These are phyloP conservation scores for Talaromyces funiculosus DNA, from an alignment of 2,329 filamentous ascomycete genomes.

Conservation along the genomic window DNA sequence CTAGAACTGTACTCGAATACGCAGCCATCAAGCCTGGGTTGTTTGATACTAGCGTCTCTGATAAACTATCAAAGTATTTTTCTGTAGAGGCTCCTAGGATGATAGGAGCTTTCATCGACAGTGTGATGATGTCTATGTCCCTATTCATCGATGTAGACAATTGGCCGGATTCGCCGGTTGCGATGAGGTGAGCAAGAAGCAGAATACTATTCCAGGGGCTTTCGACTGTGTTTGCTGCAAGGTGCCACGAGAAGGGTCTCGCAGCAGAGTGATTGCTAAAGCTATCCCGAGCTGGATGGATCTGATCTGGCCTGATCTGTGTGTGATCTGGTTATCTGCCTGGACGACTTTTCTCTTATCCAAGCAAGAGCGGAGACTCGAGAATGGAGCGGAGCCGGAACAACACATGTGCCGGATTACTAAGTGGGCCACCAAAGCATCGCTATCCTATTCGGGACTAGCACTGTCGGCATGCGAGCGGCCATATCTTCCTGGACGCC, in stretches of 20 bases:
- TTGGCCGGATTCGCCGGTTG: conserved; percentile 10
- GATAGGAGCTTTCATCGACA: conserved; percentile 14
- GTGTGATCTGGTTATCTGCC: neutral
- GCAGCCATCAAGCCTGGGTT: conserved; percentile 14
- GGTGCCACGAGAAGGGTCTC: neutral
- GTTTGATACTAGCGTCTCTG: neutral
- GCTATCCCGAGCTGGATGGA: neutral
- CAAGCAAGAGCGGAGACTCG: neutral
- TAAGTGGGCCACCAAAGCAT: neutral
- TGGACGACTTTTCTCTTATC: neutral
- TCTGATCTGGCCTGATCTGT: neutral
- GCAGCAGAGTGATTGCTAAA: neutral
- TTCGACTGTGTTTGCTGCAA: neutral
- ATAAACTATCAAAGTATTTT: conserved; percentile 10
- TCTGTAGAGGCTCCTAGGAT: conserved; percentile 14
- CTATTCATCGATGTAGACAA: conserved; percentile 14
- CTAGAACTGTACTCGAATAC: neutral
- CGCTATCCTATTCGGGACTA: neutral
- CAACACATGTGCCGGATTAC: neutral
- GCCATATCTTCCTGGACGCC: neutral
- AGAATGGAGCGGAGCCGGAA: neutral
- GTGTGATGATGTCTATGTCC: conserved; percentile 6
- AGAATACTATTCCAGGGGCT: neutral
- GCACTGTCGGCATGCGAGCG: neutral
- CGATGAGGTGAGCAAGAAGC: neutral